Percentiles rank a stretch among this genome's conserved stretches.
Evolutionary conservation across 2,329 filamentous ascomycete species (phyloP).

Genomic region (Botryotinia calthae): DNA sequence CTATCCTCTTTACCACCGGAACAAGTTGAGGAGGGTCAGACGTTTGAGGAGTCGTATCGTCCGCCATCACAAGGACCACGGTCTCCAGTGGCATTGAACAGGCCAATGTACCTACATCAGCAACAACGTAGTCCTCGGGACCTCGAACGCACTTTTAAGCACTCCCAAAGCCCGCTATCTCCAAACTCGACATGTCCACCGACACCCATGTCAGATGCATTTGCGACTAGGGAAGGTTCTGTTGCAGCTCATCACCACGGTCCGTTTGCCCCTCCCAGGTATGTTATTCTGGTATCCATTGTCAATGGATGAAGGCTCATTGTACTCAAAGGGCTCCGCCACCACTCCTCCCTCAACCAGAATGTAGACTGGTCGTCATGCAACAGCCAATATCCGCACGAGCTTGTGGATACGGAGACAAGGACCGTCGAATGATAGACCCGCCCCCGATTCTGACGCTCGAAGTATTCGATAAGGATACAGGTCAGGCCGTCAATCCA

Average conservation of each 20-base stretch:
- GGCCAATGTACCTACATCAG: constrained; percentile 16
- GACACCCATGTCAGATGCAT: background rate
- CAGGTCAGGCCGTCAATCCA: background rate
- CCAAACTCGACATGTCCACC: constrained; percentile 4
- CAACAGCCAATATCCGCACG: constrained; percentile 77
- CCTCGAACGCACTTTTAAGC: constrained; percentile 14
- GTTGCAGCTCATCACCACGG: constrained; percentile 12
- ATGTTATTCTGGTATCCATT: constrained; percentile 15
- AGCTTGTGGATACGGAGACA: constrained; percentile 79
- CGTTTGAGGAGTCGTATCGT: constrained; percentile 4
- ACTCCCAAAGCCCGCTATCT: constrained; percentile 13
- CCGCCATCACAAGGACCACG: constrained; percentile 16
- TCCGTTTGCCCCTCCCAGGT: constrained; percentile 18
- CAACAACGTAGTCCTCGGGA: constrained; percentile 16
- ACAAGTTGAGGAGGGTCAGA: constrained; percentile 5
- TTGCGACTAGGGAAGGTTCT: constrained; percentile 13
- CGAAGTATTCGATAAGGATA: constrained; percentile 16
- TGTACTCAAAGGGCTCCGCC: background rate
- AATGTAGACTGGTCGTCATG: constrained; percentile 13
- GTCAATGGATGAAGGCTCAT: constrained; percentile 16
- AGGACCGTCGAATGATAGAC: constrained; percentile 78
- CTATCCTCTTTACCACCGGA: constrained; percentile 10
- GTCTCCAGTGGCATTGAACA: constrained; percentile 12
- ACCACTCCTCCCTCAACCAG: constrained; percentile 14
- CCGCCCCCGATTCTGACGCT: constrained; percentile 72